Percentiles rank a stretch among this genome's conserved stretches.
phyloP scores from a whole-genome alignment of 2,329 filamentous ascomycete species.

The Talaromyces sp. region DNA sequence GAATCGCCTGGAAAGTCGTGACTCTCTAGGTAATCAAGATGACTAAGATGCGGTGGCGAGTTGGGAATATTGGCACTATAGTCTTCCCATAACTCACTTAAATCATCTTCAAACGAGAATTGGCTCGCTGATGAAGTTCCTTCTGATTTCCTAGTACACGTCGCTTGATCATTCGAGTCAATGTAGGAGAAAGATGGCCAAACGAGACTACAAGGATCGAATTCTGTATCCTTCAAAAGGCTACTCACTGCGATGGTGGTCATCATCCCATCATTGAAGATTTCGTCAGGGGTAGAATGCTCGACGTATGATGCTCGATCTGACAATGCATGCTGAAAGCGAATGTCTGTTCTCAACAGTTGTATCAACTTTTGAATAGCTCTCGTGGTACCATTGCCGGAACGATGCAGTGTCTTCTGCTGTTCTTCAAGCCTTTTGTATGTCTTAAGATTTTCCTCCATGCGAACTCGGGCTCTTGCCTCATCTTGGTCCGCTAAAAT shows the following conservation, averaged over 20 bases:
- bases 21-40: no score
- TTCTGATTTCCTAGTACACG: background rate
- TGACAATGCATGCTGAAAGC: background rate
- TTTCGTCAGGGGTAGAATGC: background rate
- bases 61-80: background rate
- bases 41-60: background rate
- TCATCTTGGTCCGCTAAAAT: background rate
- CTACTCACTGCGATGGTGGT: background rate
- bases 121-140: no score
- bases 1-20: no score
- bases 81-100: constrained; percentile 4
- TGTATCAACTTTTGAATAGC: background rate
- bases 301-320: background rate
- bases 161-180: background rate
- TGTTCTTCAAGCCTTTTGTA: background rate
- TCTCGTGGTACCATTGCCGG: background rate
- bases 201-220: background rate
- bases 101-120: background rate
- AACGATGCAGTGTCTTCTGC: background rate
- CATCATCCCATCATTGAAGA: background rate
- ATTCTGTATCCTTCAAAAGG: background rate
- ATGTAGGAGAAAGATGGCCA: background rate
- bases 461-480: background rate
- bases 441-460: background rate
- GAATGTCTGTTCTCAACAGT: background rate